Evolutionary conservation across 192 early-diverging fungal species (phyloP).

Genomic region (Powellomyces hirtus): DNA sequence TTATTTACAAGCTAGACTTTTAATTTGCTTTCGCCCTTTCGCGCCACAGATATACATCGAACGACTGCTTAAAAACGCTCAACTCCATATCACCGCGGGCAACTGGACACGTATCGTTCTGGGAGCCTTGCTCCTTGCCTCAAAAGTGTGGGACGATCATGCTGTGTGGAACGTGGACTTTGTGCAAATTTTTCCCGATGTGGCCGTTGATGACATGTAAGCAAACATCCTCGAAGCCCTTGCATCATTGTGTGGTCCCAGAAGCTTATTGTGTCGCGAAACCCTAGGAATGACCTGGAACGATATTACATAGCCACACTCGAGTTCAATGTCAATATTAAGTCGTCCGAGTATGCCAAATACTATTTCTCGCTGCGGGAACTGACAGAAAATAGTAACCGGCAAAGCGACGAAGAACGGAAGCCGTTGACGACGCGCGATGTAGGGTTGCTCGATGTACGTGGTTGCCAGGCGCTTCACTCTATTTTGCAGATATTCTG

Average conservation of each 20-base stretch:
- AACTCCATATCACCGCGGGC: constrained; percentile 51
- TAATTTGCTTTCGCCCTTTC: neutral
- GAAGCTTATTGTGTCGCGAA: no score
- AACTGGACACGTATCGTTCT: constrained; percentile 59
- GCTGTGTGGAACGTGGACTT: constrained; percentile 84
- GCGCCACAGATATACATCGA: constrained; percentile 59
- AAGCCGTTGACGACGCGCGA: neutral
- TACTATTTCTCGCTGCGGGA: constrained; percentile 70
- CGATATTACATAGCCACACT: constrained; percentile 59
- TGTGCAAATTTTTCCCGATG: constrained; percentile 72
- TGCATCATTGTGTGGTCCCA: neutral
- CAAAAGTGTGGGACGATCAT: constrained; percentile 86
- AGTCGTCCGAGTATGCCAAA: constrained; percentile 59
- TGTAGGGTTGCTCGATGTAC: neutral
- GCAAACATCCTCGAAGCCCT: neutral
- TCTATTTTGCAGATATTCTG: neutral
- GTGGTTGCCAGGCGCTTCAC: neutral
- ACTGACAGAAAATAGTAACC: neutral
- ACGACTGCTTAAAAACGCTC: constrained; percentile 63
- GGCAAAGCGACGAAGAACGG: neutral
- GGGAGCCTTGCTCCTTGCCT: constrained; percentile 66
- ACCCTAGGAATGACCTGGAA: constrained; percentile 64
- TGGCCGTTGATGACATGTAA: constrained; percentile 65
- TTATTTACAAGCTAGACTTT: neutral
- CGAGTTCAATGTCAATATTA: constrained; percentile 66